phyloP scores from a whole-genome alignment of 2,329 filamentous ascomycete species.

The Diaporthe batatas region DNA sequence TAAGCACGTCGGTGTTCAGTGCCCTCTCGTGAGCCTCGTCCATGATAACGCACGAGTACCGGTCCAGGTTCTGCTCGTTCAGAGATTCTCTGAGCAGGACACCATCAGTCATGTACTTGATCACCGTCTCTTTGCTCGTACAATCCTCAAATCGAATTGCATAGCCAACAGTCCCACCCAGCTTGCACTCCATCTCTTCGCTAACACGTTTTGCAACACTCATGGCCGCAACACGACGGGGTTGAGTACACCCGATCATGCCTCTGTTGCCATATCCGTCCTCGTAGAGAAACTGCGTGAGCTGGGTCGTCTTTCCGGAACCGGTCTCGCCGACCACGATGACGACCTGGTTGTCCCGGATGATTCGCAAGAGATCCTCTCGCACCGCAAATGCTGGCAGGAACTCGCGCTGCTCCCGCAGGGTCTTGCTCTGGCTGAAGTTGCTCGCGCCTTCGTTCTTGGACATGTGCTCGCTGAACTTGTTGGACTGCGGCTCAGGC shows the following conservation, averaged over 20 bases:
- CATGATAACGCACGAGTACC: conserved; percentile 99
- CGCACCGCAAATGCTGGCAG: conserved; percentile 96
- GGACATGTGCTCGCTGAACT: conserved; percentile 93
- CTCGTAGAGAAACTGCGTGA: conserved; percentile 96
- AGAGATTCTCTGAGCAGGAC: conserved; percentile 93
- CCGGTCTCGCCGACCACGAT: conserved; percentile 98
- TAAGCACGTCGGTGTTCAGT: conserved; percentile 95
- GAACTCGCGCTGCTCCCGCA: conserved; percentile 92
- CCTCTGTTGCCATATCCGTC: conserved; percentile 91
- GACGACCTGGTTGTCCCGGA: conserved; percentile 95
- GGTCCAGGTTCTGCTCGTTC: conserved; percentile 91
- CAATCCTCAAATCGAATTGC: conserved; percentile 99
- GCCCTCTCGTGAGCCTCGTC: conserved; percentile 98
- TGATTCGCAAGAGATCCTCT: conserved; percentile 91
- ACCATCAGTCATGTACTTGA: conserved; percentile 99
- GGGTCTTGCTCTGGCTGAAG: conserved; percentile 92
- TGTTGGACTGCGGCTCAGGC: conserved; percentile 62
- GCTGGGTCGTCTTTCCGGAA: conserved; percentile 96
- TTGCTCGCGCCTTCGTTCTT: conserved; percentile 87
- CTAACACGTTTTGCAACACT: conserved; percentile 98
- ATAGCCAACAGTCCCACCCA: conserved; percentile 92
- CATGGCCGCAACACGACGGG: conserved; percentile 97
- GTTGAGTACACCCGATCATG: conserved; percentile 97
- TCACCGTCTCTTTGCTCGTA: conserved; percentile 92
- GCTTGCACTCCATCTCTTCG: conserved; percentile 96